phyloP scores from a whole-genome alignment of 2,329 filamentous ascomycete genomes.

The Chrysoporthe austroafricana region DNA sequence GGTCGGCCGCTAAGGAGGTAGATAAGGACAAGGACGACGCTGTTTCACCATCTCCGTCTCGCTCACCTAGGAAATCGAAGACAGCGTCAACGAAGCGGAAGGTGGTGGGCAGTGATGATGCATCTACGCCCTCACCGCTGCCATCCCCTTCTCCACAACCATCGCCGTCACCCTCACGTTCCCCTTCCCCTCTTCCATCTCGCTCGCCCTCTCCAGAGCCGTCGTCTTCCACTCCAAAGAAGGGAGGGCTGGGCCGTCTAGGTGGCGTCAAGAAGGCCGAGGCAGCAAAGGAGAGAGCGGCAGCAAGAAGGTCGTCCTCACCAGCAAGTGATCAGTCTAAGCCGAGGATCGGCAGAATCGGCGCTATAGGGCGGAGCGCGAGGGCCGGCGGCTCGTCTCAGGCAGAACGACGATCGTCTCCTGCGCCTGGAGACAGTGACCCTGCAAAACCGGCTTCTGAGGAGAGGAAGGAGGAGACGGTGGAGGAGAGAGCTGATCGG shows the following conservation, averaged over 20 bases:
- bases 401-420: conserved; percentile 4
- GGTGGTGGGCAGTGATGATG: neutral
- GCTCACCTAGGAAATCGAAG: neutral
- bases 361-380: conserved; percentile 6
- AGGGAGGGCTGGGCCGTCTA: conserved; percentile 13
- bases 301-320: neutral
- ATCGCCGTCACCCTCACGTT: conserved; percentile 16
- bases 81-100: neutral
- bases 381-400: conserved; percentile 9
- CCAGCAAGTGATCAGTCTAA: neutral
- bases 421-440: neutral
- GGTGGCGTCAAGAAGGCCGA: conserved; percentile 18
- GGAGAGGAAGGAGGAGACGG: conserved; percentile 45
- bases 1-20: conserved; percentile 24
- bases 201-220: conserved; percentile 20
- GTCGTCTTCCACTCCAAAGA: conserved; percentile 4
- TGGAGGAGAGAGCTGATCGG: conserved; percentile 52
- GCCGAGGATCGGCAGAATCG: conserved; percentile 1
- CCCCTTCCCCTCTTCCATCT: conserved; percentile 17
- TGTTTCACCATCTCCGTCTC: conserved; percentile 15
- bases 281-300: neutral
- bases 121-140: conserved; percentile 1
- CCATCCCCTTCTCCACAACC: conserved; percentile 17
- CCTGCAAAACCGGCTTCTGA: conserved; percentile 36
- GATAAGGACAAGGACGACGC: neutral